A percentile compares a stretch with the other conserved stretches of the same genome.
phyloP scores from a whole-genome alignment of 768 basidiomycete species.

The Coprinopsis strossmayeri region DNA sequence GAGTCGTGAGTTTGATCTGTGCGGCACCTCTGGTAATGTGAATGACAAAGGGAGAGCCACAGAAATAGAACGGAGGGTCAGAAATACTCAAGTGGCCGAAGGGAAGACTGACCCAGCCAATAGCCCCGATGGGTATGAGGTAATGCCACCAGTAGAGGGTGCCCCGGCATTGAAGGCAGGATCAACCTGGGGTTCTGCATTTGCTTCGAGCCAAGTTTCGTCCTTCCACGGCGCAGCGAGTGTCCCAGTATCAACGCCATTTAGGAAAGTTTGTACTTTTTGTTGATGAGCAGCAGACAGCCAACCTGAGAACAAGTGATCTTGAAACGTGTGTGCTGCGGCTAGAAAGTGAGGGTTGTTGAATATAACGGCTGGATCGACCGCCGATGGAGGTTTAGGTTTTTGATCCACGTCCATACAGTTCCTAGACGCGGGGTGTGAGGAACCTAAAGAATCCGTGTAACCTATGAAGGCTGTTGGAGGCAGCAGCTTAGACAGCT shows the following conservation, averaged over 20 bases:
- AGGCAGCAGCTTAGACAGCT: slow-evolving; percentile 36
- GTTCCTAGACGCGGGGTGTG: slow-evolving; percentile 29
- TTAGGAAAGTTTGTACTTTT: slow-evolving; percentile 35
- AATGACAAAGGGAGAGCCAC: background rate
- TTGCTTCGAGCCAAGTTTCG: slow-evolving; percentile 48
- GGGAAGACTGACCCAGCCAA: slow-evolving; percentile 28
- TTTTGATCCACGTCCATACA: slow-evolving; percentile 11
- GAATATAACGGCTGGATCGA: slow-evolving; percentile 36
- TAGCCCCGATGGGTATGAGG: too few relatives aligned
- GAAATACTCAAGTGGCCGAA: background rate
- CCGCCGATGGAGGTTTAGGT: background rate
- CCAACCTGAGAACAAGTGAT: slow-evolving; percentile 51
- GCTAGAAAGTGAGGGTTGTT: slow-evolving; percentile 47
- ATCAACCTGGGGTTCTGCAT: slow-evolving; percentile 21
- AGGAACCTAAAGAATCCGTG: slow-evolving; percentile 22
- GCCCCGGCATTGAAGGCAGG: too few relatives aligned
- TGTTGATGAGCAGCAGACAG: slow-evolving; percentile 35
- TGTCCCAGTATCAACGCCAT: slow-evolving; percentile 37
- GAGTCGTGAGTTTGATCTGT: slow-evolving; percentile 36
- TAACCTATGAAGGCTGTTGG: slow-evolving; percentile 37
- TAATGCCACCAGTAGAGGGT: slow-evolving; percentile 3
- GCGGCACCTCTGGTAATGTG: slow-evolving; percentile 26
- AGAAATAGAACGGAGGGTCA: background rate
- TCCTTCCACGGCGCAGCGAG: slow-evolving; percentile 59
- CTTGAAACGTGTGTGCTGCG: slow-evolving; percentile 52